phyloP scores from a whole-genome alignment of 208 protist species.

The Acanthamoeba healyi region DNA sequence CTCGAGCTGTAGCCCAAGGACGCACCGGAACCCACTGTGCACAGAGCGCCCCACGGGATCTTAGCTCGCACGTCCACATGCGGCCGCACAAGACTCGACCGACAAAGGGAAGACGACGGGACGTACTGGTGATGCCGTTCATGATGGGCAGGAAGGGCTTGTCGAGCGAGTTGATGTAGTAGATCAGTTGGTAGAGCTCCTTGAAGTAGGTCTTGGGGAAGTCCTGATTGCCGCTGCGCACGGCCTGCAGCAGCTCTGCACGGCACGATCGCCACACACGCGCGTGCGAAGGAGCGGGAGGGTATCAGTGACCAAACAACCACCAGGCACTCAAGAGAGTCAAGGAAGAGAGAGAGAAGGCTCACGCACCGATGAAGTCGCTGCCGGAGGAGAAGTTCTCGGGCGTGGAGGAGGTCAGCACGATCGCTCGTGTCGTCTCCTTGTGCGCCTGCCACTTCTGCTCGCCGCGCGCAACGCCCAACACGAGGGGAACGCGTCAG shows the following conservation, averaged over 20 bases:
- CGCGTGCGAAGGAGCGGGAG: too few species aligned
- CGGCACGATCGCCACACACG: too few species aligned
- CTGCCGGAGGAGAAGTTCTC: constrained; percentile 43
- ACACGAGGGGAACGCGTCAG: too few species aligned
- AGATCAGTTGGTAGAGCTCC: constrained; percentile 62
- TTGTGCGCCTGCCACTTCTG: constrained; percentile 59
- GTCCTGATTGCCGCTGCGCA: not conserved
- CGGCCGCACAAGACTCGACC: too few species aligned
- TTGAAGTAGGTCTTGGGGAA: constrained; percentile 13
- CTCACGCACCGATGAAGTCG: constrained; percentile 13
- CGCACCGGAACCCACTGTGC: constrained; percentile 47
- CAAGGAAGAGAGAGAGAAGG: not conserved
- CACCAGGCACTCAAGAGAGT: not conserved
- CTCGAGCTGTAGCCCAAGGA: constrained; percentile 49
- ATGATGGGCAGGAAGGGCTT: constrained; percentile 58
- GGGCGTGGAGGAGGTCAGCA: constrained; percentile 14
- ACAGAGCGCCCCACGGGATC: too few species aligned
- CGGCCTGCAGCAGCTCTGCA: not conserved
- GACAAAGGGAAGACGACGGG: too few species aligned
- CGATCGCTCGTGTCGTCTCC: not conserved
- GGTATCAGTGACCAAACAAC: too few species aligned
- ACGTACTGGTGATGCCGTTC: constrained; percentile 66
- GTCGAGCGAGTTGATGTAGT: constrained; percentile 36
- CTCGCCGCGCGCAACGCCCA: too few species aligned
- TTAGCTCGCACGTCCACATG: too few species aligned